Conservation (phyloP, 352 stramenopile genomes). For the Globisporangium cylindrosporum region DNA sequence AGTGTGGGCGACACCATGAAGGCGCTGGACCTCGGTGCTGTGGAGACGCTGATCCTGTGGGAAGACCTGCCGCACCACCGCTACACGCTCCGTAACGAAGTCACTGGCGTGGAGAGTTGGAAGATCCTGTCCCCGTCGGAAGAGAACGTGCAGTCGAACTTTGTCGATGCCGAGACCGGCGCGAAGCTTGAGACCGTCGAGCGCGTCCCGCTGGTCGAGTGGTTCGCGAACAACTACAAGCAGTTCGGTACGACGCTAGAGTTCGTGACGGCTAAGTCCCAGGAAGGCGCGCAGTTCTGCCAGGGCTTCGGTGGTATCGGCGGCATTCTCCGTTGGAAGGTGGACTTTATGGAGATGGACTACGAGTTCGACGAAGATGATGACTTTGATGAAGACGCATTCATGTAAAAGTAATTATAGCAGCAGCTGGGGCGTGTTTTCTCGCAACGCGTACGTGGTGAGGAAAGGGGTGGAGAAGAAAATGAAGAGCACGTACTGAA, state of each 20-base stretch:
- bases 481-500: not conserved
- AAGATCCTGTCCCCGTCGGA: slow-evolving; percentile 85
- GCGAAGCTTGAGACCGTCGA: slow-evolving; percentile 97
- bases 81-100: slow-evolving; percentile 93
- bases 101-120: slow-evolving; percentile 79
- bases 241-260: slow-evolving; percentile 97
- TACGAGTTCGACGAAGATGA: slow-evolving; percentile 92
- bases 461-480: not conserved
- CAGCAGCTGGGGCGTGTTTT: slow-evolving; percentile 4
- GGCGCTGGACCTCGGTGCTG: slow-evolving; percentile 96
- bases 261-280: slow-evolving; percentile 97
- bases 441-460: not conserved
- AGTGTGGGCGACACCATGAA: slow-evolving; percentile 98
- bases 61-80: slow-evolving; percentile 97
- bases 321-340: slow-evolving; percentile 98
- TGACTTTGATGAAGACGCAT: slow-evolving; percentile 83
- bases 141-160: slow-evolving; percentile 94
- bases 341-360: slow-evolving; percentile 98
- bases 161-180: slow-evolving; percentile 93
- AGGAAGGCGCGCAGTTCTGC: slow-evolving; percentile 99
- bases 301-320: slow-evolving; percentile 99
- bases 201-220: slow-evolving; percentile 97
- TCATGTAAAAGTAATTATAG: slow-evolving; percentile 86
- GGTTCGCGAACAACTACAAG: slow-evolving; percentile 99
- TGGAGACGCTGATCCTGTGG: slow-evolving; percentile 99